Conservation (phyloP, 352 stramenopile genomes). For the Phytophthora vignae region DNA sequence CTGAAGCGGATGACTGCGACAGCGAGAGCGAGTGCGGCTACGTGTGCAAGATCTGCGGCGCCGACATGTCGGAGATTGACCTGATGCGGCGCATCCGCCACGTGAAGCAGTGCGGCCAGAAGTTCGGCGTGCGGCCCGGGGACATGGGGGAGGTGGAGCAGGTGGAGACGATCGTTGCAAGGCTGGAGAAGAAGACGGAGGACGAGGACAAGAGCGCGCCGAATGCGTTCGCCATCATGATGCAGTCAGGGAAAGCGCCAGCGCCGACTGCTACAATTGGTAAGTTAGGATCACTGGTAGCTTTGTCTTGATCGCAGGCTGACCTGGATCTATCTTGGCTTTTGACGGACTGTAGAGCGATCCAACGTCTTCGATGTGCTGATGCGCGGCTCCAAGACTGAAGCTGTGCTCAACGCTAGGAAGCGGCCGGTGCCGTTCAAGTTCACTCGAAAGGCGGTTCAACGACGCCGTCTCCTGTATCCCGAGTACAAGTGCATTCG, state of each 20-base stretch:
- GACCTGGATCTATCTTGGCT: not conserved
- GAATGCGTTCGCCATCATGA: slow-evolving; percentile 72
- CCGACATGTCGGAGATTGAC: slow-evolving; percentile 48
- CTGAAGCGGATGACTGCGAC: slow-evolving; percentile 3
- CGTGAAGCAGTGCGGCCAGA: slow-evolving; percentile 78
- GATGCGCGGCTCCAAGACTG: slow-evolving; percentile 82
- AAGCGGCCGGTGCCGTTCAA: slow-evolving; percentile 44
- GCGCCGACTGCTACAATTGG: slow-evolving; percentile 16
- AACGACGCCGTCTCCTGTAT: slow-evolving; percentile 43
- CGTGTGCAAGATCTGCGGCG: slow-evolving; percentile 76
- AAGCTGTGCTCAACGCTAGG: slow-evolving; percentile 47
- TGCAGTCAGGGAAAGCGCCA: slow-evolving; percentile 37
- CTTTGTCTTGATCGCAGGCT: slow-evolving; percentile 4
- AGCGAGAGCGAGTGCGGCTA: slow-evolving; percentile 40
- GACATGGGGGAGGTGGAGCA: slow-evolving; percentile 52
- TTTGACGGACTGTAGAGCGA: slow-evolving; percentile 17
- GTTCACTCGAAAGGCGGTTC: slow-evolving; percentile 31
- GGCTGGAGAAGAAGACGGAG: slow-evolving; percentile 8
- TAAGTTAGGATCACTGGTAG: not conserved
- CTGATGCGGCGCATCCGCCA: slow-evolving; percentile 72
- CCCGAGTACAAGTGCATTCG: slow-evolving; percentile 86
- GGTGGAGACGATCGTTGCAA: slow-evolving; percentile 28
- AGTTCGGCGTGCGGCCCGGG: slow-evolving; percentile 66
- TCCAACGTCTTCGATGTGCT: slow-evolving; percentile 85
- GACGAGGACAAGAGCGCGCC: slow-evolving; percentile 8